Evolutionary conservation across 2,329 filamentous ascomycete genomes (phyloP).

Genomic region (Exophiala spinifera): DNA sequence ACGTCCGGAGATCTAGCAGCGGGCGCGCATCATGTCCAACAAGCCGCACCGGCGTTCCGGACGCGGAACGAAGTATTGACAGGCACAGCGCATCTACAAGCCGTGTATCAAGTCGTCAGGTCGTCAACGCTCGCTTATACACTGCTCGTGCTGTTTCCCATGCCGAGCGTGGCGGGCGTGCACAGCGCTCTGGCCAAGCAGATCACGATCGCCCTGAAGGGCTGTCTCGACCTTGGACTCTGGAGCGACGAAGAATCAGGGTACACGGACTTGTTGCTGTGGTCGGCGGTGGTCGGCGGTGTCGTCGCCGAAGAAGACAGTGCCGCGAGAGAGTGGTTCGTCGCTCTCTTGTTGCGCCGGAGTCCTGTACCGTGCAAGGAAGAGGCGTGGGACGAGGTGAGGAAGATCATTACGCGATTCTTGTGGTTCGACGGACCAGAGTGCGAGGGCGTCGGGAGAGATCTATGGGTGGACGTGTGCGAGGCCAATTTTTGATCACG

Average conservation of each 20-base stretch:
- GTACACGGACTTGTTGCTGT: not conserved
- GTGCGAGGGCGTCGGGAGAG: not conserved
- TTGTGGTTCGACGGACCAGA: slow-evolving; percentile 2
- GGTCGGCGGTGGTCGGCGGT: not conserved
- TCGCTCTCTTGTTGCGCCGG: not conserved
- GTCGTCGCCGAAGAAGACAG: not conserved
- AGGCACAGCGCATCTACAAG: not conserved
- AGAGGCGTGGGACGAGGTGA: not conserved
- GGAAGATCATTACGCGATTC: not conserved
- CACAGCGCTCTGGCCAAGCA: not conserved
- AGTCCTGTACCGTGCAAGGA: not conserved
- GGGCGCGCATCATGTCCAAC: not conserved
- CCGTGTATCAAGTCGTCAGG: not conserved
- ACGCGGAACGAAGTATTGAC: not conserved
- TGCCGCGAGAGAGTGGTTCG: not conserved
- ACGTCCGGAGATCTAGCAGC: not conserved
- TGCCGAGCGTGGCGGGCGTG: not conserved
- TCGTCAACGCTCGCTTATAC: not conserved
- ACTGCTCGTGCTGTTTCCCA: not conserved
- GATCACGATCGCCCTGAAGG: not conserved
- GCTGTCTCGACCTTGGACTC: not conserved
- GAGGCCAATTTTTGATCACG: not conserved
- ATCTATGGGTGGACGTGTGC: not conserved
- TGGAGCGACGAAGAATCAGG: not conserved
- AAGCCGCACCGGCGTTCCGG: not conserved